Percentiles rank a stretch among this genome's conserved stretches.
Evolutionary conservation across 2,329 filamentous ascomycete species (phyloP).

Genomic region (Chaetomiaceae sp.): DNA sequence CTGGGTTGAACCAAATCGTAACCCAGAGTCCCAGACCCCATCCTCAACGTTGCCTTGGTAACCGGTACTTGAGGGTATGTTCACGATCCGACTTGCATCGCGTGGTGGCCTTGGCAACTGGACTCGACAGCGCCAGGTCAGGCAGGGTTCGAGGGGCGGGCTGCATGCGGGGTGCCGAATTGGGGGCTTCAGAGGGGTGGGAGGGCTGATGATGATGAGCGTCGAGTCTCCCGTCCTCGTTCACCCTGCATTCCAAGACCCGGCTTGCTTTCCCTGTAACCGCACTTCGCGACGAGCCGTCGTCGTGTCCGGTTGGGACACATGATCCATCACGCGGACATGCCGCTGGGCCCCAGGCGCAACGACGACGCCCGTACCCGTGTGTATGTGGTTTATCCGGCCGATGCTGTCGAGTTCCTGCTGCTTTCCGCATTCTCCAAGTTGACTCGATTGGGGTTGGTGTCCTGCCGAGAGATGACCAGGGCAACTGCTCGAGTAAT

Average conservation of each 20-base stretch:
- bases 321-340: constrained; percentile 2
- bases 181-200: neutral
- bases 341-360: neutral
- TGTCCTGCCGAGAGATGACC: no score
- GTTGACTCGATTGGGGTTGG: neutral
- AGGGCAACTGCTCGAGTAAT: no score
- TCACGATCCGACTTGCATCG: neutral
- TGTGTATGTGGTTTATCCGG: neutral
- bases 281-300: constrained; percentile 4
- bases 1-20: no score
- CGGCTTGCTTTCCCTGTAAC: neutral
- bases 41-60: no score
- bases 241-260: neutral
- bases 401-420: no score
- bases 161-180: constrained; percentile 11
- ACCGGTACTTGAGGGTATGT: no score
- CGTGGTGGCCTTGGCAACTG: no score
- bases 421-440: neutral
- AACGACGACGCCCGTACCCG: no score
- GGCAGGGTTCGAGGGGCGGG: neutral
- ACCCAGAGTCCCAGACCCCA: no score
- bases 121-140: no score
- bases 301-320: neutral
- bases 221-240: neutral
- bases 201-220: no score